These are phyloP conservation scores for Schizothecium vesticola DNA, from an alignment of 495 filamentous ascomycete species.

Conservation along the genomic window DNA sequence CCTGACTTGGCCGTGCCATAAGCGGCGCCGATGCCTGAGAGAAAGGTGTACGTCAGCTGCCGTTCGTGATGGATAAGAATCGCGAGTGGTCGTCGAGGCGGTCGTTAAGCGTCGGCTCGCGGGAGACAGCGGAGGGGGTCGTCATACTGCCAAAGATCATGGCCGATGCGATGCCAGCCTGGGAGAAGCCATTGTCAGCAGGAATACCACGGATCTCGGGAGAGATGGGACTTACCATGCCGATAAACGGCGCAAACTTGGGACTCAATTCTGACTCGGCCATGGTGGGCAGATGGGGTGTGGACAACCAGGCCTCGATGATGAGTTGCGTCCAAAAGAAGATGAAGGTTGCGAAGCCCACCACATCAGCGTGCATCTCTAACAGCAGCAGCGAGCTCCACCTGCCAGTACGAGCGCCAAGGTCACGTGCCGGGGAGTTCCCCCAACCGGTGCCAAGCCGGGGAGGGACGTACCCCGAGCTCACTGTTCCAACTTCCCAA, in stretches of 20 bases:
- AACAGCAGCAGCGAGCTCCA: background rate
- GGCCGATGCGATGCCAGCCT: slow-evolving; percentile 86
- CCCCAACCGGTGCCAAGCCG: background rate
- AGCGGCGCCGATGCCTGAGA: slow-evolving; percentile 78
- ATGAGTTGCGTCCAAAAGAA: background rate
- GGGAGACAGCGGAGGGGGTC: slow-evolving; percentile 14
- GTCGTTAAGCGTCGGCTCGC: background rate
- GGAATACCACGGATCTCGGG: background rate
- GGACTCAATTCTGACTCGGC: slow-evolving; percentile 66
- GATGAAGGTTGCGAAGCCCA: background rate
- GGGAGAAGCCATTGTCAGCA: slow-evolving; percentile 17
- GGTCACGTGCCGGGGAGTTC: background rate
- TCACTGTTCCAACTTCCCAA: background rate
- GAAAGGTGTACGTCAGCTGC: slow-evolving; percentile 22
- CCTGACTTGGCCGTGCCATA: slow-evolving; percentile 97
- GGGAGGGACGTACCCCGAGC: background rate
- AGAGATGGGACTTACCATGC: slow-evolving; percentile 64
- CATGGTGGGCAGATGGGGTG: slow-evolving; percentile 43
- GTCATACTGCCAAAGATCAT: slow-evolving; percentile 91
- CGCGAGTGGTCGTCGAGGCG: background rate
- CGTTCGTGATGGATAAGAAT: background rate
- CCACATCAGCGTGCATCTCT: background rate
- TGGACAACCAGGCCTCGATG: background rate
- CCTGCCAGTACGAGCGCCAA: background rate
- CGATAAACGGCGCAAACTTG: slow-evolving; percentile 94